phyloP scores from a whole-genome alignment of 1,139 yeast genomes.

The Yamadazyma trypodendri region DNA sequence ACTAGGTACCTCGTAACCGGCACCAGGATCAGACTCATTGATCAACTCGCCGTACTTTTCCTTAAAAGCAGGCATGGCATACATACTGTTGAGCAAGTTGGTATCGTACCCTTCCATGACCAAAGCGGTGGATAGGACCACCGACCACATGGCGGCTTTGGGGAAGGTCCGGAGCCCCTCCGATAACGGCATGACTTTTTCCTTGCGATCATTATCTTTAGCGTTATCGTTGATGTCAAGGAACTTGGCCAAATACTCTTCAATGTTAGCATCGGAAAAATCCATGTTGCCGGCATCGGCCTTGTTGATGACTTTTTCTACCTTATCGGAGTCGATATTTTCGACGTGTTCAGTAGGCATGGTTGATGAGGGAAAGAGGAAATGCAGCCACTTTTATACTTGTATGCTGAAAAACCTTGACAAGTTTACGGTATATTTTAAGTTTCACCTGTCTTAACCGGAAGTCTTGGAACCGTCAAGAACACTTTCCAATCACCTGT shows the following conservation, averaged over 20 bases:
- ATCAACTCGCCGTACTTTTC: slow-evolving; percentile 29
- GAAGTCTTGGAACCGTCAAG: too few species aligned
- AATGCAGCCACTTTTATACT: too few species aligned
- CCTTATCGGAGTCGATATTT: too few species aligned
- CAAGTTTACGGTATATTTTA: too few species aligned
- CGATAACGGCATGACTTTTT: slow-evolving; percentile 39
- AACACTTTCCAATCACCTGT: too few species aligned
- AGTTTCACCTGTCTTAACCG: too few species aligned
- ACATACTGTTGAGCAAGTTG: slow-evolving; percentile 34
- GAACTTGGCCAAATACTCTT: slow-evolving; percentile 41
- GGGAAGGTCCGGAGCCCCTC: slow-evolving; percentile 46
- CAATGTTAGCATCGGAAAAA: slow-evolving; percentile 19
- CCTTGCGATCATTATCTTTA: slow-evolving; percentile 36
- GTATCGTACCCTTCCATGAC: slow-evolving; percentile 47
- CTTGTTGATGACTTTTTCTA: background rate
- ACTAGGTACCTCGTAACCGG: slow-evolving; percentile 40
- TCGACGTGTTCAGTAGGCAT: too few species aligned
- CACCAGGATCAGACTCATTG: slow-evolving; percentile 19
- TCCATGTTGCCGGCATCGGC: background rate
- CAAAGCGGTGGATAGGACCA: slow-evolving; percentile 37
- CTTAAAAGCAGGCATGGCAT: slow-evolving; percentile 37
- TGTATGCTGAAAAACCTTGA: too few species aligned
- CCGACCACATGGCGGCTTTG: slow-evolving; percentile 42
- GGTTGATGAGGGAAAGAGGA: too few species aligned
- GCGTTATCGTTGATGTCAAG: slow-evolving; percentile 44